Evolutionary conservation across 2,329 filamentous ascomycete genomes (phyloP).

Genomic region (Trichoderma lentiforme): DNA sequence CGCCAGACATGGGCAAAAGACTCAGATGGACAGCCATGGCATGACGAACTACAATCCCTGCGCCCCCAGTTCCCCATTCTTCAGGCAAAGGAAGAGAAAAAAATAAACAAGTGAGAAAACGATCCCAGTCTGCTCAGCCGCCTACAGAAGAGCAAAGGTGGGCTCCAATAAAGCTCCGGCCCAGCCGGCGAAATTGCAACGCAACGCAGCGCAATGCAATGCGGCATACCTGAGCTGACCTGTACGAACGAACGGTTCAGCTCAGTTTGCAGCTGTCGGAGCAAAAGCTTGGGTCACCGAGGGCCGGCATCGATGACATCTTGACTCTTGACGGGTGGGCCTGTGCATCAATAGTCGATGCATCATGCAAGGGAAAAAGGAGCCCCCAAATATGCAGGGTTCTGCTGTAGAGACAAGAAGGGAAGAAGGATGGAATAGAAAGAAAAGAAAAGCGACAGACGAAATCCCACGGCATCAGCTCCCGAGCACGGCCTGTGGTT

Average conservation of each 20-base stretch:
- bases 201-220: background rate
- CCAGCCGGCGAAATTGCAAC: background rate
- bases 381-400: background rate
- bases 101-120: background rate
- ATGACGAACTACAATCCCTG: background rate
- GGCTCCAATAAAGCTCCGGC: background rate
- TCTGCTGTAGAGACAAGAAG: background rate
- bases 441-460: background rate
- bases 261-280: background rate
- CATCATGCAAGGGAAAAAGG: background rate
- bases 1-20: background rate
- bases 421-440: background rate
- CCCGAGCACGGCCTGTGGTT: background rate
- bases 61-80: background rate
- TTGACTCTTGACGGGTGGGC: background rate
- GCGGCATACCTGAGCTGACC: too few relatives aligned
- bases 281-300: background rate
- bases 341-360: background rate
- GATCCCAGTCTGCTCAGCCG: background rate
- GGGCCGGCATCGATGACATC: background rate
- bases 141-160: background rate
- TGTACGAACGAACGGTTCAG: background rate
- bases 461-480: background rate
- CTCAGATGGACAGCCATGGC: background rate
- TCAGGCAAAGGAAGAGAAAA: background rate